Evolutionary conservation across 2,329 filamentous ascomycete species (phyloP).

Genomic region (Fusarium citri): DNA sequence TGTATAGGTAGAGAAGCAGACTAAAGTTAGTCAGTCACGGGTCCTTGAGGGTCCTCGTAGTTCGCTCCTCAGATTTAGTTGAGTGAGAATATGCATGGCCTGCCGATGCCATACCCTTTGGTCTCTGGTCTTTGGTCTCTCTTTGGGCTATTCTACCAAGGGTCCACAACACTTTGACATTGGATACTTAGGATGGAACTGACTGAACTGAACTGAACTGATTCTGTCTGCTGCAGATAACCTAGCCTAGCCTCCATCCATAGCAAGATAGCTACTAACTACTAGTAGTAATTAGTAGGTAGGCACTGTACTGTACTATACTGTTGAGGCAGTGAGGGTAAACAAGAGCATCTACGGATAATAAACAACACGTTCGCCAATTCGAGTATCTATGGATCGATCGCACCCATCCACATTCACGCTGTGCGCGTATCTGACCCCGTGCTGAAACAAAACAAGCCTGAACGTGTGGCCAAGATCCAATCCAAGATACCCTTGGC

Average conservation of each 20-base stretch:
- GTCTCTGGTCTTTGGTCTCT: slow-evolving; percentile 31
- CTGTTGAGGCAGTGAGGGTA: background rate
- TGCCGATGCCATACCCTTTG: slow-evolving; percentile 35
- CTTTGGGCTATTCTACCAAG: slow-evolving; percentile 32
- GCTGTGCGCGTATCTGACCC: slow-evolving; percentile 39
- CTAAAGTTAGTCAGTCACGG: slow-evolving; percentile 34
- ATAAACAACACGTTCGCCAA: slow-evolving; percentile 1
- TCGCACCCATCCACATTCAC: slow-evolving; percentile 30
- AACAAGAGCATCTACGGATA: background rate
- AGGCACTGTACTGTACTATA: background rate
- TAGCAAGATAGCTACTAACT: background rate
- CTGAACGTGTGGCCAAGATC: slow-evolving; percentile 41
- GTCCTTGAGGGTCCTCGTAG: slow-evolving; percentile 18
- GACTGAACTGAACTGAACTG: background rate
- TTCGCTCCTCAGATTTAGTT: slow-evolving; percentile 7
- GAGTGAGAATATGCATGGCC: slow-evolving; percentile 33
- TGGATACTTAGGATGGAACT: background rate
- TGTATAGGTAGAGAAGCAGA: slow-evolving; percentile 15
- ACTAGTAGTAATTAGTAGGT: background rate
- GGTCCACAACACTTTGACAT: slow-evolving; percentile 21
- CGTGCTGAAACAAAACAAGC: slow-evolving; percentile 47
- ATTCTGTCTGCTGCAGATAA: background rate
- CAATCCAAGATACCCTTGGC: slow-evolving; percentile 36
- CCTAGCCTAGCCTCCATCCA: background rate
- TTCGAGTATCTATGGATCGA: slow-evolving; percentile 10